Percentiles rank a stretch among this genome's conserved stretches.
Evolutionary conservation across 345 rosid genomes (phyloP).

Genomic region (Syzygium oleosum): DNA sequence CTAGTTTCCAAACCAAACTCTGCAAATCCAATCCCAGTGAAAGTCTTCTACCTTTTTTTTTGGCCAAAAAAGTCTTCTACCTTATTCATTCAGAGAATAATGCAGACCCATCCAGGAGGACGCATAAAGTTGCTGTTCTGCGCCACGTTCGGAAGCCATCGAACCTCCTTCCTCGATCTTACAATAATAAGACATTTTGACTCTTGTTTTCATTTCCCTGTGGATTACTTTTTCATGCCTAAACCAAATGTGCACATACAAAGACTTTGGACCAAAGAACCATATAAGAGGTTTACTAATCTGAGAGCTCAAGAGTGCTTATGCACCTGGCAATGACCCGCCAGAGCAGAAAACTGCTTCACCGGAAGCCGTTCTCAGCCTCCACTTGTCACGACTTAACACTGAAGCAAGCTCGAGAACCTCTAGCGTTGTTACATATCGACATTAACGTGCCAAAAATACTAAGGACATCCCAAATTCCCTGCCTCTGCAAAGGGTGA

Average conservation of each 20-base stretch:
- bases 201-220: not conserved
- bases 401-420: not conserved
- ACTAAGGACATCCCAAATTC: not conserved
- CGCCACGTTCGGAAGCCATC: not conserved
- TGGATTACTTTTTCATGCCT: not conserved
- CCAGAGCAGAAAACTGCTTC: not conserved
- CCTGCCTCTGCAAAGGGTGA: not conserved
- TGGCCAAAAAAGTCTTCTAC: not conserved
- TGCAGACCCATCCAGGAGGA: not conserved
- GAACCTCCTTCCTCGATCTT: not conserved
- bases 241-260: not conserved
- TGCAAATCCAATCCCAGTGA: not conserved
- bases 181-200: not conserved
- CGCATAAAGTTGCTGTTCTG: not conserved
- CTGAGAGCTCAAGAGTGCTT: not conserved
- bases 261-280: not conserved
- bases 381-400: not conserved
- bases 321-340: not conserved
- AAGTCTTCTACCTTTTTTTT: not conserved
- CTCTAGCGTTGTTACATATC: not conserved
- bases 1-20: not conserved
- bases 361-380: not conserved
- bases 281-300: not conserved
- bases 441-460: not conserved
- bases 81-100: not conserved